Evolutionary conservation across 169 alveolate genomes (phyloP), one percentile per base, ranked within the genome.

Genomic region (Plasmodium sp.): DNA sequence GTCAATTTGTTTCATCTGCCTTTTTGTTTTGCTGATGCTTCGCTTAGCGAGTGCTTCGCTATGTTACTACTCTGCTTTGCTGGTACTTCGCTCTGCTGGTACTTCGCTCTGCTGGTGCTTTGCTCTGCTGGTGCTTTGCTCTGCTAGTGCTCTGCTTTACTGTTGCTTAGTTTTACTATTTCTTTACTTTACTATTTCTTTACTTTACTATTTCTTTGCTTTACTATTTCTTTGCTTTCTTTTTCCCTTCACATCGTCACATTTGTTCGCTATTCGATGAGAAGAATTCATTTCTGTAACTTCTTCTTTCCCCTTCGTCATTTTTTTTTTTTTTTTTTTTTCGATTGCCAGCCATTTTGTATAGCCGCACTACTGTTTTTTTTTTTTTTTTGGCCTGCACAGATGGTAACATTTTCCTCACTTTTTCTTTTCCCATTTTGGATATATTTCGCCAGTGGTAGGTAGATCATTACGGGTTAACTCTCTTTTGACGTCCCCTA

Each of bases 281-380:
- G 74, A 5, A 16, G 12, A 18, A 18, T 84, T 22, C 74, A 81
- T 62, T 74, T 85, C 34, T 92, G 82, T 43, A 92, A 33, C 80
- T 43, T 75, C 80, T 43, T 75, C 27, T 72, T 22, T 51, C 82
- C 12, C 58, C 79, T 31, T 74, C 14, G 1, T 36, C 71, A 34
- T 36, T 94, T 92, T 54, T 92, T 54, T 81, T 93, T 45, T 84
- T 39, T 51, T 54, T 45, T 45, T 83, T 36, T 73, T 43, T 85
- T 92, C 95, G 45, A 31, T 16, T 45, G 74, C 72, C n/a, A 92
- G 94, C 43, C 33, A 58, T 58, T 58, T 58, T 58, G 10, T 12
- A 58, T 58, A 58, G 74, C 74, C 4, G 74, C 34, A 14, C 39
- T 14, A 34, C 18, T 18, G 18, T 51, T 51, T 45, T 92, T 56